These are phyloP conservation scores for Harrya chromipes DNA, from an alignment of 768 basidiomycete species.

Conservation along the genomic window DNA sequence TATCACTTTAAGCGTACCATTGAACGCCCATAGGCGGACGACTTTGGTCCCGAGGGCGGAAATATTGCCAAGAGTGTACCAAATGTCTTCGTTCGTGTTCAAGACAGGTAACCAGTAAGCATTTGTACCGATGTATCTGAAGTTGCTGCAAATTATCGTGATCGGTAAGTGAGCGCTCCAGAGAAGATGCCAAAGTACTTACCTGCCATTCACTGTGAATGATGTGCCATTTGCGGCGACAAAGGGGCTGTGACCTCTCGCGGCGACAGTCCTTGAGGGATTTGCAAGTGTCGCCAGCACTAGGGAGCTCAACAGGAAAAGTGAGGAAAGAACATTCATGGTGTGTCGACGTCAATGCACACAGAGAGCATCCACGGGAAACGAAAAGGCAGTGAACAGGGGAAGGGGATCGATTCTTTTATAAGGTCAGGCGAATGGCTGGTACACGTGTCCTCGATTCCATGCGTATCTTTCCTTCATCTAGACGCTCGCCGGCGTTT, in stretches of 20 bases:
- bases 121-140: constrained; percentile 53
- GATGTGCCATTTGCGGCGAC: constrained; percentile 43
- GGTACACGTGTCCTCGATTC: constrained; percentile 15
- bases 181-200: neutral
- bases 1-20: constrained; percentile 35
- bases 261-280: constrained; percentile 32
- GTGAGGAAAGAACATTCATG: constrained; percentile 37
- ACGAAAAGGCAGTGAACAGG: constrained; percentile 1
- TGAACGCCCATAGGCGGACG: constrained; percentile 70
- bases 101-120: constrained; percentile 64
- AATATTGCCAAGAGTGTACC: constrained; percentile 55
- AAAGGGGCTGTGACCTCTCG: constrained; percentile 38
- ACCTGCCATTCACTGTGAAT: constrained; percentile 58
- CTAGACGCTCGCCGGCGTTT: constrained; percentile 4
- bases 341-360: constrained; percentile 17
- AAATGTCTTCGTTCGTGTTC: constrained; percentile 54
- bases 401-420: constrained; percentile 2
- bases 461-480: neutral
- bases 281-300: constrained; percentile 27
- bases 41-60: constrained; percentile 53
- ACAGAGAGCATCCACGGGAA: neutral
- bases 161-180: constrained; percentile 11
- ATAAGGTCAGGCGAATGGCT: constrained; percentile 11
- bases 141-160: constrained; percentile 32
- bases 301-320: constrained; percentile 29